These are phyloP conservation scores for Saccharomycopsis selenospora DNA, from an alignment of 805 yeast species.

Conservation along the genomic window DNA sequence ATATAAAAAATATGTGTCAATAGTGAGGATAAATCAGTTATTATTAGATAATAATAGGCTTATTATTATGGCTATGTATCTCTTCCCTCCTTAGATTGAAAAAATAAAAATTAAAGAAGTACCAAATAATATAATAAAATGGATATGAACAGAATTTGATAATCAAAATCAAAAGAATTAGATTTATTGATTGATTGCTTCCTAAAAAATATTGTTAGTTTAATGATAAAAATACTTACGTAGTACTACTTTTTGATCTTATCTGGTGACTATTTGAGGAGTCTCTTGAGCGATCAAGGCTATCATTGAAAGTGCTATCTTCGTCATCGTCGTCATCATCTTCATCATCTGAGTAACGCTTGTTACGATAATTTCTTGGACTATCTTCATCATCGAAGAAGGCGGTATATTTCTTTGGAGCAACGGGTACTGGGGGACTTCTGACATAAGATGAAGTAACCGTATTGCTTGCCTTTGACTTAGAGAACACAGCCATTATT, in stretches of 20 bases:
- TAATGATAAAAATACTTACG: too few species aligned
- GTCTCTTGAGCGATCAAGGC: not conserved
- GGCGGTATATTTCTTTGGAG: constrained; percentile 16
- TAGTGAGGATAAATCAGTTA: too few species aligned
- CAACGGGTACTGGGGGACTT: not conserved
- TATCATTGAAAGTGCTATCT: not conserved
- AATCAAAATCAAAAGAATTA: too few species aligned
- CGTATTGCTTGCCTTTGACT: not conserved
- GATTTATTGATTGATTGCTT: too few species aligned
- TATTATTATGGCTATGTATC: too few species aligned
- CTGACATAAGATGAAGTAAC: not conserved
- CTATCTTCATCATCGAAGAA: constrained; percentile 20
- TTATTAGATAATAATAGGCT: too few species aligned
- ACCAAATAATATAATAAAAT: too few species aligned
- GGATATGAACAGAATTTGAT: too few species aligned
- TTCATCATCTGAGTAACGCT: constrained; percentile 20
- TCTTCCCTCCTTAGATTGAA: too few species aligned
- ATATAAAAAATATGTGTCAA: too few species aligned
- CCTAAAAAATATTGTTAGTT: too few species aligned
- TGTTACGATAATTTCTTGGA: constrained; percentile 17
- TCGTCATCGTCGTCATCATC: not conserved
- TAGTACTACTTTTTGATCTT: not conserved
- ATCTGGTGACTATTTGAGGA: not conserved
- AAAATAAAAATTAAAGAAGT: too few species aligned
- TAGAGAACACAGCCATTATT: constrained; percentile 1